Evolutionary conservation across 1,284 basidiomycete genomes (phyloP).

Genomic region (Leccinum variabile): DNA sequence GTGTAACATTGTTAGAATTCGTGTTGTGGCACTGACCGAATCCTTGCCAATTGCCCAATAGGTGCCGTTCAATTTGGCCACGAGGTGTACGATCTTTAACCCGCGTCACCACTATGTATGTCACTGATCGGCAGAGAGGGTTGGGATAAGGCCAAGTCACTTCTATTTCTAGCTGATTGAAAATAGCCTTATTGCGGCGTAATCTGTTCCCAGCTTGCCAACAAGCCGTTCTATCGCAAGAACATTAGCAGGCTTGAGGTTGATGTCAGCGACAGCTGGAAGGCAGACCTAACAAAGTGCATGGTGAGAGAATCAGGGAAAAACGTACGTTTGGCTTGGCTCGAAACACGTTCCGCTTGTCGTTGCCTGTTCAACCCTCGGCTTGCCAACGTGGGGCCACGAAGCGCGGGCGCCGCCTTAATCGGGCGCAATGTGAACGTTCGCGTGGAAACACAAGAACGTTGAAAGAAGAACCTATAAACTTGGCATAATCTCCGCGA

Average conservation of each 20-base stretch:
- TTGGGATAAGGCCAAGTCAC: too few relatives aligned
- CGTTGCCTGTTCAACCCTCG: neutral
- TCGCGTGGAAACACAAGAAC: conserved; percentile 2
- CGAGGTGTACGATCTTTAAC: too few relatives aligned
- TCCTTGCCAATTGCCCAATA: too few relatives aligned
- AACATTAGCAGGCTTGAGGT: too few relatives aligned
- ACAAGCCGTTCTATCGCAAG: conserved; percentile 4
- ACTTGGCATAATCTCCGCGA: conserved; percentile 1
- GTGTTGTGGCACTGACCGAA: neutral
- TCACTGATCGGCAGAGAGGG: too few relatives aligned
- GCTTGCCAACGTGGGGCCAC: conserved; percentile 23
- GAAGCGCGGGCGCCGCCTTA: conserved; percentile 16
- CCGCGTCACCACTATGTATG: too few relatives aligned
- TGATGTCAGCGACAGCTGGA: neutral
- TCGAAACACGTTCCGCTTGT: conserved; percentile 7
- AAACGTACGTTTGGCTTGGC: conserved; percentile 2
- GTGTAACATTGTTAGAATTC: conserved; percentile 5
- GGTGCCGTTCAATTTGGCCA: too few relatives aligned
- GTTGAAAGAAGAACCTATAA: too few relatives aligned
- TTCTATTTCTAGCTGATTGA: too few relatives aligned
- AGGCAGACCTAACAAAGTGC: too few relatives aligned
- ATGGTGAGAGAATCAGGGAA: neutral
- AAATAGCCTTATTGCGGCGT: neutral
- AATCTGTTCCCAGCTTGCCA: conserved; percentile 6
- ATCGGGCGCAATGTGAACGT: neutral